Evolutionary conservation across 2,329 filamentous ascomycete species (phyloP).

Genomic region (Lachnellula subtilissima): DNA sequence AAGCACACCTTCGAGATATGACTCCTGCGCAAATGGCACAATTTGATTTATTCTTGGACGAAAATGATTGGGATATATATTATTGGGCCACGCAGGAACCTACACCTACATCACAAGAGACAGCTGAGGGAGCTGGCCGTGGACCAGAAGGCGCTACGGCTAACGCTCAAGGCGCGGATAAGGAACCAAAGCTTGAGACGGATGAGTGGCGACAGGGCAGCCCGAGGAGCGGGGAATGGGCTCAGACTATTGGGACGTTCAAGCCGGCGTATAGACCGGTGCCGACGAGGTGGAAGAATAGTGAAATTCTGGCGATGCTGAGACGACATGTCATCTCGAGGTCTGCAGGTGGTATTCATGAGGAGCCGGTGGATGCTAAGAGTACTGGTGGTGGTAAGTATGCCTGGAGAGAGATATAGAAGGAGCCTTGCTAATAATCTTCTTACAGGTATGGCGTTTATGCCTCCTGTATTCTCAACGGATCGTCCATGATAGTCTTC

Average conservation of each 20-base stretch:
- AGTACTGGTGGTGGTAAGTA: constrained; percentile 25
- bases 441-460: constrained; percentile 32
- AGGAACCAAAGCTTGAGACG: constrained; percentile 21
- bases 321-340: constrained; percentile 73
- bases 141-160: constrained; percentile 29
- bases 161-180: constrained; percentile 17
- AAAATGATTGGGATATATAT: constrained; percentile 99
- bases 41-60: constrained; percentile 91
- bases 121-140: constrained; percentile 47
- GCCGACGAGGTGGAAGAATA: constrained; percentile 77
- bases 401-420: background rate
- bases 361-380: constrained; percentile 16
- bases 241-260: constrained; percentile 91
- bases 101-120: constrained; percentile 51
- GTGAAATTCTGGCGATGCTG: constrained; percentile 71
- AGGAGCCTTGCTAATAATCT: constrained; percentile 5
- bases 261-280: constrained; percentile 91
- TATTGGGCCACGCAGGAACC: constrained; percentile 96
- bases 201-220: constrained; percentile 33
- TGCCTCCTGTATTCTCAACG: constrained; percentile 31
- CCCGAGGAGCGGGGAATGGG: constrained; percentile 73
- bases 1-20: constrained; percentile 72
- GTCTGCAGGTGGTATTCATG: constrained; percentile 53
- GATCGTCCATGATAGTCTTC: constrained; percentile 15
- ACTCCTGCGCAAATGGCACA: constrained; percentile 66